Percentiles rank a stretch among this genome's conserved stretches.
These are phyloP conservation scores for Hyphopichia pseudoburtonii DNA, from an alignment of 1,139 yeast genomes.

Conservation along the genomic window DNA sequence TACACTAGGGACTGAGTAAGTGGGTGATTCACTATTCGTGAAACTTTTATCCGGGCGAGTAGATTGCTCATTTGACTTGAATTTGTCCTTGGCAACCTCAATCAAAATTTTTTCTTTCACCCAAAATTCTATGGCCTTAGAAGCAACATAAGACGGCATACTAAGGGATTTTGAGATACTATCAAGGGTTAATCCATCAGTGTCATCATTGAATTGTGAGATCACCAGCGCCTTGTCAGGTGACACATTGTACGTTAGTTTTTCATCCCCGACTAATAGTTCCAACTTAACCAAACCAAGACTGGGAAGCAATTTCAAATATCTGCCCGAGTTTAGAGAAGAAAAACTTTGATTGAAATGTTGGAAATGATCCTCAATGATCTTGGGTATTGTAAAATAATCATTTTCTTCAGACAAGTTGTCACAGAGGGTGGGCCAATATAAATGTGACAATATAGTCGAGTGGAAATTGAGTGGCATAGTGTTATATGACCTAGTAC, in stretches of 20 bases:
- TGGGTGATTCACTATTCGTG: too few species aligned
- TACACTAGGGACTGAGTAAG: too few species aligned
- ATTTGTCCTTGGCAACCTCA: constrained; percentile 30
- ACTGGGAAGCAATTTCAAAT: constrained; percentile 55
- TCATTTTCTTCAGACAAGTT: constrained; percentile 29
- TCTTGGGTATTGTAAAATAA: constrained; percentile 46
- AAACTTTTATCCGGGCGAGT: too few species aligned
- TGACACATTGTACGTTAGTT: constrained; percentile 49
- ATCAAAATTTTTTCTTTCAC: constrained; percentile 46
- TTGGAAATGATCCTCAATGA: constrained; percentile 36
- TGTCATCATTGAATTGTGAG: constrained; percentile 46
- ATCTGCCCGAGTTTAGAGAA: constrained; percentile 54
- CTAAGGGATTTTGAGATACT: constrained; percentile 25
- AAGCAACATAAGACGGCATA: constrained; percentile 39
- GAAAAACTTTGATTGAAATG: constrained; percentile 44
- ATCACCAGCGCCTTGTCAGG: constrained; percentile 74
- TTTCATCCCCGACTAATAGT: constrained; percentile 48
- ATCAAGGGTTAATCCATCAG: constrained; percentile 24
- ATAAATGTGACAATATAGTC: constrained; percentile 42
- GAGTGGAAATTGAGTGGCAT: constrained; percentile 27
- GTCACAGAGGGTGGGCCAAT: constrained; percentile 52
- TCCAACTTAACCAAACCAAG: constrained; percentile 65
- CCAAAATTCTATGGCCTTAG: constrained; percentile 56
- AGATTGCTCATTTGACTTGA: constrained; percentile 20
- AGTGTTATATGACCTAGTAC: constrained; percentile 9